These are phyloP conservation scores for Neofusicoccum umdonicola DNA, from an alignment of 2,329 filamentous ascomycete species.

Conservation along the genomic window DNA sequence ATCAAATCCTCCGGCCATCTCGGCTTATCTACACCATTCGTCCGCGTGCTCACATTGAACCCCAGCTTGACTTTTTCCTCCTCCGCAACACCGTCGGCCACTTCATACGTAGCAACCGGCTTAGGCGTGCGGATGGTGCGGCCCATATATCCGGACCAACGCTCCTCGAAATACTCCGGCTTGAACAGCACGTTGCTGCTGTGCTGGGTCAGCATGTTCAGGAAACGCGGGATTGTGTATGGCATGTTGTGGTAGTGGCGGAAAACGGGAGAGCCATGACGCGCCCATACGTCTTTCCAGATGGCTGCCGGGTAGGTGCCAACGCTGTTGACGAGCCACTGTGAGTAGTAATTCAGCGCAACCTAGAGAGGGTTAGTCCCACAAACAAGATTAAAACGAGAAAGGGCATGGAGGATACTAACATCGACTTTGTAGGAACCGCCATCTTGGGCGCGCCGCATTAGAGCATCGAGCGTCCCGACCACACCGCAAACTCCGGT, in stretches of 20 bases:
- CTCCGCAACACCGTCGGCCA: conserved; percentile 18
- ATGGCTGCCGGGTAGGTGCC: neutral
- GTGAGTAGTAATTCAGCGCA: neutral
- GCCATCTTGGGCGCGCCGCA: conserved; percentile 29
- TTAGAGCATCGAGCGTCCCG: neutral
- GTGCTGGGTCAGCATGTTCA: neutral
- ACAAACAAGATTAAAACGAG: no score
- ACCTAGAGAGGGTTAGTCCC: neutral
- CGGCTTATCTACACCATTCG: conserved; percentile 50
- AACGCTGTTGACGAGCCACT: neutral
- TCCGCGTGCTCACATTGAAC: conserved; percentile 51
- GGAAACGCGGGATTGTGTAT: neutral
- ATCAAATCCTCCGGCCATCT: conserved; percentile 49
- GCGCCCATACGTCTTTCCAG: neutral
- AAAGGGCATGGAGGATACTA: conserved; percentile 29
- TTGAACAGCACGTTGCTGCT: neutral
- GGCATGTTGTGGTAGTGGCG: conserved; percentile 3
- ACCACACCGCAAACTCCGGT: neutral
- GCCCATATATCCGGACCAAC: neutral
- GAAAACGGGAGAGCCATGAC: neutral
- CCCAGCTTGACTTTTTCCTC: conserved; percentile 39
- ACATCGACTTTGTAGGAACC: conserved; percentile 42
- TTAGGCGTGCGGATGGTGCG: neutral
- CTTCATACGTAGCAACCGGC: neutral
- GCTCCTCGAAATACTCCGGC: neutral